A percentile compares a stretch with the other conserved stretches of the same genome.
Conservation (phyloP, 2,329 filamentous ascomycete species). For the Rhexocercosporidium sp. region DNA sequence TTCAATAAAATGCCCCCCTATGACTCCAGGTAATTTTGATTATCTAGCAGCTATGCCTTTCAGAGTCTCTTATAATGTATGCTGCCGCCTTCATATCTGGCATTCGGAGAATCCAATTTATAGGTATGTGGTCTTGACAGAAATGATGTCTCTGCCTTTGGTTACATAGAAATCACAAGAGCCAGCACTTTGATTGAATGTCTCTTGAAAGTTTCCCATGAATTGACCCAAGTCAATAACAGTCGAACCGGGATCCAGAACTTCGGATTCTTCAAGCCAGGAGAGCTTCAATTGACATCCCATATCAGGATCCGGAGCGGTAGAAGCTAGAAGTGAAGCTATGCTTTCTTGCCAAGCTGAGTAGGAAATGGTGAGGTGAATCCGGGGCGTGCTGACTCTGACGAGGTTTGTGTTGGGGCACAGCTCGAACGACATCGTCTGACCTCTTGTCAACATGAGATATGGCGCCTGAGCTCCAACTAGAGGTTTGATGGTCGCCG, state of each 20-base stretch:
- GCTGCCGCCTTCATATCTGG: too few species aligned
- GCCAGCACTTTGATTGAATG: neutral
- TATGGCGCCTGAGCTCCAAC: neutral
- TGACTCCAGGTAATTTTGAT: too few species aligned
- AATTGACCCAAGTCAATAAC: neutral
- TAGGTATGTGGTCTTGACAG: neutral
- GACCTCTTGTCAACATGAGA: neutral
- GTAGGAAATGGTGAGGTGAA: slow-evolving; percentile 1
- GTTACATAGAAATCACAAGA: slow-evolving; percentile 1
- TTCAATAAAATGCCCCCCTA: too few species aligned
- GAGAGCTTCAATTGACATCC: neutral
- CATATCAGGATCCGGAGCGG: too few species aligned
- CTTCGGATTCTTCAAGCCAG: neutral
- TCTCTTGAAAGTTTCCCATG: neutral
- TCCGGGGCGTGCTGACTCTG: neutral
- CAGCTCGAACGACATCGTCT: neutral
- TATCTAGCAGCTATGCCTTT: too few species aligned
- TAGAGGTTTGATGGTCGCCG: neutral
- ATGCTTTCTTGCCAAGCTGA: neutral
- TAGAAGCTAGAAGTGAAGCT: neutral
- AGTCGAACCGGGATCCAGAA: neutral
- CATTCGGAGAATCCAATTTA: neutral
- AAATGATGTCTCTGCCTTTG: neutral
- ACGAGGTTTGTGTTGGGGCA: neutral
- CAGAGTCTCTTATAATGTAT: too few species aligned